A percentile compares a stretch with the other conserved stretches of the same genome.
phyloP scores from a whole-genome alignment of 257 asterid species.

The Solanum corneliomulleri region DNA sequence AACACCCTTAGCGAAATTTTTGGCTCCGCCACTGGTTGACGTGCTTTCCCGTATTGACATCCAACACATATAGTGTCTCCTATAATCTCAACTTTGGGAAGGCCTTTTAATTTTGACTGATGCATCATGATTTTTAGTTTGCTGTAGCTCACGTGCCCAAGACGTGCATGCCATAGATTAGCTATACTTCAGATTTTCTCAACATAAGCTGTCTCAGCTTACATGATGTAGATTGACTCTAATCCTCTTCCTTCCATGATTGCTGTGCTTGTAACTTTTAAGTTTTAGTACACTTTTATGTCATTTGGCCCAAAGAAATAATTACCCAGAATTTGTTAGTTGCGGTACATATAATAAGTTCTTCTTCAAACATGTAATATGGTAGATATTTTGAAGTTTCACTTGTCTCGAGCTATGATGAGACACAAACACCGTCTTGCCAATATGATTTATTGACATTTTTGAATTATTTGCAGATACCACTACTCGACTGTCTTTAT shows the following conservation, averaged over 20 bases:
- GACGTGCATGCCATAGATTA: background rate
- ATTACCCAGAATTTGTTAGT: background rate
- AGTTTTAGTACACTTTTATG: background rate
- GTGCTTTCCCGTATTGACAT: background rate
- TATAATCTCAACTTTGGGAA: background rate
- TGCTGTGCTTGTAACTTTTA: background rate
- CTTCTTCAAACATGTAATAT: background rate
- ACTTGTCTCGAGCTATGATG: background rate
- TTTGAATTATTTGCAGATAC: background rate
- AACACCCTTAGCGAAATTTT: too few species aligned
- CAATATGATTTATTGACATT: background rate
- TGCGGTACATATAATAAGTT: background rate
- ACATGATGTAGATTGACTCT: background rate
- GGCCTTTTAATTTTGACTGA: background rate
- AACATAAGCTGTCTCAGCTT: background rate
- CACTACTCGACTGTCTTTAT: background rate
- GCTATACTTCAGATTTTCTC: background rate
- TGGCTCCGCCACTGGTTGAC: background rate
- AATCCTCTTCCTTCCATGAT: background rate
- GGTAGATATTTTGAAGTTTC: background rate
- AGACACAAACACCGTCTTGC: background rate
- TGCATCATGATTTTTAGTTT: background rate
- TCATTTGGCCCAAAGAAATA: background rate
- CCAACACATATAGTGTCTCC: background rate
- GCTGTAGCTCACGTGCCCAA: background rate